Evolutionary conservation across 1,284 basidiomycete genomes (phyloP).

Genomic region (Apiotrichum mycotoxinovorans): DNA sequence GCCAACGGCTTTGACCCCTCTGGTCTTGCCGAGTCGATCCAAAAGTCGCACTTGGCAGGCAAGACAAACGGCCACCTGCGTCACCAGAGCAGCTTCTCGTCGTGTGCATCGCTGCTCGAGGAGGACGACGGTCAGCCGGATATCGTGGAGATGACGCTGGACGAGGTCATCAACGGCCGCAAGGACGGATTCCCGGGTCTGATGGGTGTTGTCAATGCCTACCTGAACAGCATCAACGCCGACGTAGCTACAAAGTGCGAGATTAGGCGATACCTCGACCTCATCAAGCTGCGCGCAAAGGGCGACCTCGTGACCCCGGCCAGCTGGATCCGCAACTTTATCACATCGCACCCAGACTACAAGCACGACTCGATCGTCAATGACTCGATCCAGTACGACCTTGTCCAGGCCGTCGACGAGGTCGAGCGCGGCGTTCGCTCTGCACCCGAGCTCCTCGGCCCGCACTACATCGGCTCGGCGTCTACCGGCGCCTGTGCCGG

Average conservation of each 20-base stretch:
- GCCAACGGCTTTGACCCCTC: neutral
- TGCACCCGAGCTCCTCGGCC: constrained; percentile 60
- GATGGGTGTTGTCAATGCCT: constrained; percentile 76
- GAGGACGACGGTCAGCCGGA: constrained; percentile 55
- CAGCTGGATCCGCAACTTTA: constrained; percentile 88
- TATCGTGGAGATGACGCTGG: constrained; percentile 84
- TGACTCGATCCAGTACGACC: constrained; percentile 90
- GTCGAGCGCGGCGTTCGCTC: constrained; percentile 69
- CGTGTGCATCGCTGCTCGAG: constrained; percentile 18
- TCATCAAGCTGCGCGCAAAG: constrained; percentile 72
- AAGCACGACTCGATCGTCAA: constrained; percentile 85
- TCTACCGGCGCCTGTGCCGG: constrained; percentile 5
- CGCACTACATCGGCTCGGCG: constrained; percentile 40
- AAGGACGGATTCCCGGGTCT: constrained; percentile 75
- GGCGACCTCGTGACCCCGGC: constrained; percentile 87
- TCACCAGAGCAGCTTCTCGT: constrained; percentile 6
- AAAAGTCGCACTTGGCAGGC: neutral
- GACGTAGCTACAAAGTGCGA: constrained; percentile 61
- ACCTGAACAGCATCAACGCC: constrained; percentile 83
- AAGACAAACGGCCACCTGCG: constrained; percentile 18
- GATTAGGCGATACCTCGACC: constrained; percentile 73
- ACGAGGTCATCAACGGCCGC: constrained; percentile 89
- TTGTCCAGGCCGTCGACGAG: constrained; percentile 84
- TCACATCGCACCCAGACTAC: constrained; percentile 83
- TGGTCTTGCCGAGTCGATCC: neutral